Percentiles rank a stretch among this genome's conserved stretches.
phyloP scores from a whole-genome alignment of 306 rosid species.

The Purshia tridentata region DNA sequence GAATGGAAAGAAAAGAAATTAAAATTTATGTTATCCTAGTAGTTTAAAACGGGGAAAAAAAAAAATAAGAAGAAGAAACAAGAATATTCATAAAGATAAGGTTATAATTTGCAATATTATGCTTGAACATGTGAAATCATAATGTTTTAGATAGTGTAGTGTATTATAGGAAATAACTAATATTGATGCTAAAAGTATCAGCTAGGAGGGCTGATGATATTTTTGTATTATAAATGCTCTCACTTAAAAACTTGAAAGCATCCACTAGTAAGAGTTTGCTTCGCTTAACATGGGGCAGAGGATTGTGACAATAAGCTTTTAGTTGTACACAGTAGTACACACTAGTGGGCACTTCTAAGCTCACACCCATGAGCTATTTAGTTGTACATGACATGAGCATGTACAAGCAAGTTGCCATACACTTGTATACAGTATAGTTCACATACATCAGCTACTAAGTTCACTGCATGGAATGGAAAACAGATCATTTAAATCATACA shows the following conservation, averaged over 20 bases:
- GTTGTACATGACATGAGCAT: too few relatives aligned
- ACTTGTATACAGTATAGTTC: too few relatives aligned
- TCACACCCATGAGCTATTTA: not conserved
- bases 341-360: not conserved
- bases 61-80: not conserved
- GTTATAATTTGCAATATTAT: too few relatives aligned
- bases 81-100: too few relatives aligned
- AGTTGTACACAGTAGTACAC: not conserved
- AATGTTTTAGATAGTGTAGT: not conserved
- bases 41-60: not conserved
- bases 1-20: not conserved
- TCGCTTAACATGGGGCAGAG: not conserved
- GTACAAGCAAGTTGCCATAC: too few relatives aligned
- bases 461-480: not conserved
- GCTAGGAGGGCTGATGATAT: not conserved
- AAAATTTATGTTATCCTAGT: not conserved
- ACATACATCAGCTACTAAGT: not conserved
- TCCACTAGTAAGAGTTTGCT: not conserved
- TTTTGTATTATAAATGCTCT: not conserved
- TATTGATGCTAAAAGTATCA: not conserved
- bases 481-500: not conserved
- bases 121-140: conserved; percentile 5
- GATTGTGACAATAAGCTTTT: not conserved
- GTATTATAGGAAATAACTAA: not conserved
- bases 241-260: not conserved